Evolutionary conservation across 2,329 filamentous ascomycete species (phyloP).

Genomic region (Dothideomycetes sp.): DNA sequence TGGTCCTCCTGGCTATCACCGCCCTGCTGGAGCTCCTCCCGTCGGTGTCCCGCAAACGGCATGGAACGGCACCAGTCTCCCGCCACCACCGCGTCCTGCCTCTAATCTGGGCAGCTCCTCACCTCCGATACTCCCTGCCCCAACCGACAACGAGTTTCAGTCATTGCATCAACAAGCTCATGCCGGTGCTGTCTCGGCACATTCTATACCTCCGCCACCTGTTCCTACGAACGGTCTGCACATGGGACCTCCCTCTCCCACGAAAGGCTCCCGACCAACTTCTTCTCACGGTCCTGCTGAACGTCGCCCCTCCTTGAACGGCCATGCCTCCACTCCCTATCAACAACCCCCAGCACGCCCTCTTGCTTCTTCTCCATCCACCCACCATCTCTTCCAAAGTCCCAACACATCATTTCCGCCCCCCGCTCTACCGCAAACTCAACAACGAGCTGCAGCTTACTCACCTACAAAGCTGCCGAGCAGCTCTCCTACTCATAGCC

Average conservation of each 20-base stretch:
- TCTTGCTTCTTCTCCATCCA: slow-evolving; percentile 11
- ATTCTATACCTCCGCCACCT: slow-evolving; percentile 16
- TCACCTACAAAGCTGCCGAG: slow-evolving; percentile 24
- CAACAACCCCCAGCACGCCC: slow-evolving; percentile 14
- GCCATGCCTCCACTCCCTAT: slow-evolving; percentile 17
- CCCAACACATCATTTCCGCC: slow-evolving; percentile 24
- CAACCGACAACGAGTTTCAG: slow-evolving; percentile 18
- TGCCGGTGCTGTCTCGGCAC: slow-evolving; percentile 22
- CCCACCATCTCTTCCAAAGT: slow-evolving; percentile 19
- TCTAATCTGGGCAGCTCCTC: slow-evolving; percentile 19
- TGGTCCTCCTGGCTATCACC: slow-evolving; percentile 31
- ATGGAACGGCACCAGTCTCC: slow-evolving; percentile 22
- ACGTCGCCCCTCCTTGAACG: slow-evolving; percentile 20
- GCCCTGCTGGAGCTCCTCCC: slow-evolving; percentile 13
- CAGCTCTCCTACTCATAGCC: slow-evolving; percentile 19
- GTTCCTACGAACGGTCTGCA: slow-evolving; percentile 14
- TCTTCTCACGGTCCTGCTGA: slow-evolving; percentile 6
- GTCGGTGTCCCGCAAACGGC: slow-evolving; percentile 20
- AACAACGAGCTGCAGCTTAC: slow-evolving; percentile 16
- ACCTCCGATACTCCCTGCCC: slow-evolving; percentile 11
- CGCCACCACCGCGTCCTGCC: slow-evolving; percentile 17
- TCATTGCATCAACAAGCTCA: slow-evolving; percentile 26
- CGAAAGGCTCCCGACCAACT: slow-evolving; percentile 15
- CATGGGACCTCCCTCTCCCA: slow-evolving; percentile 17
- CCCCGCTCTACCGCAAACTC: slow-evolving; percentile 13